A percentile compares a stretch with the other conserved stretches of the same genome.
Evolutionary conservation across 306 rosid species (phyloP).

Genomic region (Cucumis hystrix): DNA sequence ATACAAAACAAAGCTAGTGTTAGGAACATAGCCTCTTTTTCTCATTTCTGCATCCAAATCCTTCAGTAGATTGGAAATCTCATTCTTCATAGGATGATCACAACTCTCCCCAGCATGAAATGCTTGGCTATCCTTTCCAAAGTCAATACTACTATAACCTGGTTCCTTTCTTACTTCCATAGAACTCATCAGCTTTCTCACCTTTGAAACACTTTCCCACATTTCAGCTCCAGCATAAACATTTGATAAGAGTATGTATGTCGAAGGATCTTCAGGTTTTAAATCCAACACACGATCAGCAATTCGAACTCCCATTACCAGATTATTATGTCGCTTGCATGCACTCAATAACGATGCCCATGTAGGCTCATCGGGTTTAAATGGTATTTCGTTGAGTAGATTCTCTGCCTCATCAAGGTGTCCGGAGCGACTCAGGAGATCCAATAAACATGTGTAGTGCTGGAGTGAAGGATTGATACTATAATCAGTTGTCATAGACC

Average conservation of each 20-base stretch:
- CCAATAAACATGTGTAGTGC: constrained; percentile 81
- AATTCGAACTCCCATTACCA: constrained; percentile 48
- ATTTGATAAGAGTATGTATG: constrained; percentile 55
- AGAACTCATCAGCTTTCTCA: constrained; percentile 45
- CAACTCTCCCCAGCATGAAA: constrained; percentile 74
- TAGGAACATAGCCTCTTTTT: constrained; percentile 76
- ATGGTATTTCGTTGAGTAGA: constrained; percentile 43
- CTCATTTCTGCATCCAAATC: constrained; percentile 59
- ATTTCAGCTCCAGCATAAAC: constrained; percentile 50
- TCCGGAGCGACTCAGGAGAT: constrained; percentile 80
- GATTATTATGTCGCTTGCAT: constrained; percentile 54
- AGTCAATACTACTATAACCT: constrained; percentile 62
- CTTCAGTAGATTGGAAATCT: constrained; percentile 38
- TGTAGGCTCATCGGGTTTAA: constrained; percentile 71
- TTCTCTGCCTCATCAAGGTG: constrained; percentile 73
- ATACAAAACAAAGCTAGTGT: constrained; percentile 62
- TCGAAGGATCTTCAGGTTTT: constrained; percentile 57
- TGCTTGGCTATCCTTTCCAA: constrained; percentile 59
- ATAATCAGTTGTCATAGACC: constrained; percentile 48
- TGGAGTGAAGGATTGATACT: constrained; percentile 59
- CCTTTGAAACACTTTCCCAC: constrained; percentile 69
- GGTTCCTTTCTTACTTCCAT: constrained; percentile 70
- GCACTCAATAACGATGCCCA: constrained; percentile 88
- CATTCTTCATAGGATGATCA: constrained; percentile 61
- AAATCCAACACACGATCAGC: constrained; percentile 39